Evolutionary conservation across 2,329 filamentous ascomycete genomes (phyloP), one percentile per base, ranked within the genome.

Genomic region (Penicillium rolfsii): DNA sequence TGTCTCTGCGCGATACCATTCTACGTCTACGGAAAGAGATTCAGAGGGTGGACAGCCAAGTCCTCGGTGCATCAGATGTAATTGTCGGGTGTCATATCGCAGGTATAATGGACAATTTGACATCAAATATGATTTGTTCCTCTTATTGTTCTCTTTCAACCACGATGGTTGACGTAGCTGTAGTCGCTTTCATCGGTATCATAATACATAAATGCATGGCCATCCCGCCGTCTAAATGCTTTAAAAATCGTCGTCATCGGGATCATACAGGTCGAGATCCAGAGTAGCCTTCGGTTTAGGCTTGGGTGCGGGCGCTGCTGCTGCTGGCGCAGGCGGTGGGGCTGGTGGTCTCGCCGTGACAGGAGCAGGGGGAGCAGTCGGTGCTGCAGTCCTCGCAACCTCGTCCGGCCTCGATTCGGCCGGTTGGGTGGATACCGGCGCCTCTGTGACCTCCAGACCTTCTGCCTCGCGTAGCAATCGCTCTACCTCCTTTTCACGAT

Each of bases 11-110:
- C 81, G 0, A 76, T 86, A 48, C 69, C 84, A 11, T 86, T 87
- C 69, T 88, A 84, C 73, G 83, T 78, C 68, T 82, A 79, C 60
- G 85, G 85, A 2, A 88, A 88, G 80, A 83, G 73, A 2, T 83
- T 87, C 66, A 76, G 85, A 59, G 79, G 82, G 63, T 85, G 83
- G 83, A 83, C 77, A 9, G 82, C 76, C 69, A 81, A 86, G 64
- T 82, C 80, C 60, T 80, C 74, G n/a, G 83, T 87, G 12, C 84
- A 87, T 71, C 76, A 67, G 35, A 79, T 85, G 82, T 78, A 80
- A n/a, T 8, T 8, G 19, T 24, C 7, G 8, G 19, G 40, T 9
- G 19, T 43, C 40, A 2, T 2, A 5, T 11, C 12, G 45, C 26
- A 30, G 7, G 28, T 7, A 35, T 5, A 33, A 22, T 50, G n/a